Evolutionary conservation across 768 basidiomycete genomes (phyloP), one percentile per base, ranked within the genome.

Genomic region (Termitomyces sp.): DNA sequence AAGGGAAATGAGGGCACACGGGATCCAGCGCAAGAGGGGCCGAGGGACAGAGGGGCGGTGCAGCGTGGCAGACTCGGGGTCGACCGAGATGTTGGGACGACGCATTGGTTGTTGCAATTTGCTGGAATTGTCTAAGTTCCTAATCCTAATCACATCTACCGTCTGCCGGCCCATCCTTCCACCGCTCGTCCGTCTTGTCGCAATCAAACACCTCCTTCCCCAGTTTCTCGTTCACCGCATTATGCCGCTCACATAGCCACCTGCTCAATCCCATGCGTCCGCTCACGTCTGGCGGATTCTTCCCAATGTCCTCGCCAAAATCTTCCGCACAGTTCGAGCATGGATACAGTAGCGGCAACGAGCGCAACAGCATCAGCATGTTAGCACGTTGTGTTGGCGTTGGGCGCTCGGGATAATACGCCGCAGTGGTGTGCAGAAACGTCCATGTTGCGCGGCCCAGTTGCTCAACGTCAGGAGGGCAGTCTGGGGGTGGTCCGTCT

Each of bases 361-460:
- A 80, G 50, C 81, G 80, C 14, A 98, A 72, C 26, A 98, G 79
- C 64, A 80, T 77, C 35, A 92, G 75, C 94, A 98, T 98, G 62
- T 90, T 86, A 30, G 84, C 79, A 57, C 90, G 87, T 64, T 96
- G 92, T 6, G 75, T 74, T 1, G 85, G 77, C 0, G 87, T 83
- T 0, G 96, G 92, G 16, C 75, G 72, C n/a, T 87, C 84, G 28
- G 96, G 94, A 73, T 94, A 98, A 72, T 98, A 97, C 22, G 96
- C 93, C 0, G 94, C 95, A 5, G 96, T 88, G 9, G 94, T 87
- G 67, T 98, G 96, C 33, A 98, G 78, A 80, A 98, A 98, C 16
- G 94, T 88, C 96, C 96, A 98, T 1, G 96, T 96, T 46, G 95
- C 89, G 50, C 86, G 85, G 2, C 96, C 96, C 50, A 98, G 86